Evolutionary conservation across 371 early-diverging fungal species (phyloP).

Genomic region (Saksenaea vasiformis): DNA sequence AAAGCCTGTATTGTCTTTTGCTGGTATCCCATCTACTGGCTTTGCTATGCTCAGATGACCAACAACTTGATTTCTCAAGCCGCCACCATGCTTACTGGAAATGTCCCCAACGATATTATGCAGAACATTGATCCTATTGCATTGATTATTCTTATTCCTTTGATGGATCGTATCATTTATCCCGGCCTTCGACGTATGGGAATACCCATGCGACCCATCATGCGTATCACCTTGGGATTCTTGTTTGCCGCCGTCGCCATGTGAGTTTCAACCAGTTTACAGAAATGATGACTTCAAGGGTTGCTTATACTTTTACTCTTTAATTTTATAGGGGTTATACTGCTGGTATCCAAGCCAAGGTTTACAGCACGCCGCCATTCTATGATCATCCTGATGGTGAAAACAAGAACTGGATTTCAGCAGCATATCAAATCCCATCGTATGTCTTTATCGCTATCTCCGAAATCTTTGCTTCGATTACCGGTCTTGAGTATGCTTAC

Average conservation of each 20-base stretch:
- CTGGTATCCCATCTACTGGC: slow-evolving; percentile 81
- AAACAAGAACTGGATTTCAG: slow-evolving; percentile 51
- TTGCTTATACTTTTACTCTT: neutral
- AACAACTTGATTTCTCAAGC: slow-evolving; percentile 79
- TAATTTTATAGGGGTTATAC: slow-evolving; percentile 43
- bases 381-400: slow-evolving; percentile 25
- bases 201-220: slow-evolving; percentile 63
- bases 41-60: slow-evolving; percentile 74
- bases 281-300: neutral
- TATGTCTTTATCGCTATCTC: slow-evolving; percentile 64
- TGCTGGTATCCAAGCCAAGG: slow-evolving; percentile 64
- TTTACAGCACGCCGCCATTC: slow-evolving; percentile 54
- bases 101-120: slow-evolving; percentile 63
- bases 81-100: slow-evolving; percentile 67
- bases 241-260: slow-evolving; percentile 62
- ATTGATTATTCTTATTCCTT: slow-evolving; percentile 68
- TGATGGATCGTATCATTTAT: slow-evolving; percentile 70
- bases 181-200: slow-evolving; percentile 64
- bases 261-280: slow-evolving; percentile 8
- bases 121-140: slow-evolving; percentile 64
- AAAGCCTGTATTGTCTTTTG: slow-evolving; percentile 76
- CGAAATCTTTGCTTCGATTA: slow-evolving; percentile 72
- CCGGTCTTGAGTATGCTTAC: slow-evolving; percentile 82
- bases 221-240: slow-evolving; percentile 74
- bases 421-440: slow-evolving; percentile 67